Conservation (phyloP, 345 rosid genomes). For the Eucalyptus sideroxylon region DNA sequence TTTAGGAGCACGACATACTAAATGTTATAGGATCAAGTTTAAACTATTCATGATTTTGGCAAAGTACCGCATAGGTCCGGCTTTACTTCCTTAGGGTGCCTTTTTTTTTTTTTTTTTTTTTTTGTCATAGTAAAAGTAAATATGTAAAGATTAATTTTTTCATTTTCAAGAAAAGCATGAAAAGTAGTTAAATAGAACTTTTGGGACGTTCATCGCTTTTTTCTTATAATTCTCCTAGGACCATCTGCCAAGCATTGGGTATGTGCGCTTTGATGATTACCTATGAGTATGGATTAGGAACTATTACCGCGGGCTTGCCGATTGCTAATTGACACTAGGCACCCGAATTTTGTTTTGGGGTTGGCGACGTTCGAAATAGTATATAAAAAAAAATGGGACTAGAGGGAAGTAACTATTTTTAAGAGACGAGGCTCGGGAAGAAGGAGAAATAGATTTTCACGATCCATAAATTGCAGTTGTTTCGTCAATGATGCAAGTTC, state of each 20-base stretch:
- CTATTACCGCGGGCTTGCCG: background rate
- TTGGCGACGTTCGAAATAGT: fast-evolving
- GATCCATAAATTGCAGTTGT: background rate
- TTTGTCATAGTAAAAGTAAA: background rate
- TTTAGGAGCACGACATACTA: background rate
- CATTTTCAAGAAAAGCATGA: background rate
- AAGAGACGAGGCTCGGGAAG: background rate
- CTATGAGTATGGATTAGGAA: background rate
- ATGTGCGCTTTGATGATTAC: background rate
- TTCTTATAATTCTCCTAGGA: background rate
- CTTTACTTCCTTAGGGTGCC: background rate
- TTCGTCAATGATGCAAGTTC: background rate
- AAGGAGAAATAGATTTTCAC: background rate
- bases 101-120: background rate
- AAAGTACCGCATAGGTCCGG: background rate
- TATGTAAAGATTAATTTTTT: background rate
- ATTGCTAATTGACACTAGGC: background rate
- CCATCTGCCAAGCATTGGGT: background rate
- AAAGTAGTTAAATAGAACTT: background rate
- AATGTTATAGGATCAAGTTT: background rate
- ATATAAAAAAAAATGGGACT: background rate
- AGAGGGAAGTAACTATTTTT: background rate
- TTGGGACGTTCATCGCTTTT: background rate
- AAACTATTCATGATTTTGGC: background rate
- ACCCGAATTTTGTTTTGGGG: background rate